Conservation (phyloP, 2,329 filamentous ascomycete species). For the Endocalyx cinctus region DNA sequence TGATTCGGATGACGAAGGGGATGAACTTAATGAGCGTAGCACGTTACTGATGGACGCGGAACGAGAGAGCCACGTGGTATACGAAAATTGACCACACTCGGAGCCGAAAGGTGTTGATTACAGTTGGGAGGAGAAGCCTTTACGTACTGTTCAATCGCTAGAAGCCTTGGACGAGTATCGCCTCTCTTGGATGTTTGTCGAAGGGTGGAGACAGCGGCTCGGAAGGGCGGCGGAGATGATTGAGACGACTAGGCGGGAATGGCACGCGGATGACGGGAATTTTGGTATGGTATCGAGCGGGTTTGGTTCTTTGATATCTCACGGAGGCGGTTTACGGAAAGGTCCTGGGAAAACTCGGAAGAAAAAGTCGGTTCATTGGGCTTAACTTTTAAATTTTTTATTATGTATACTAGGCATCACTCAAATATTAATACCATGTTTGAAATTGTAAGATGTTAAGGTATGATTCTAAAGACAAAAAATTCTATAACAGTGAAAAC, state of each 20-base stretch:
- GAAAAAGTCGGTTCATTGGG: constrained; percentile 5
- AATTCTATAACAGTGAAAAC: too few species aligned
- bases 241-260: constrained; percentile 29
- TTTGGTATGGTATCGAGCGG: too few species aligned
- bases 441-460: background rate
- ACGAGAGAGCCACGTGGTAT: constrained; percentile 8
- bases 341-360: background rate
- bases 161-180: constrained; percentile 24
- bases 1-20: constrained; percentile 18
- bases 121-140: constrained; percentile 1
- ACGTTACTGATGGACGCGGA: constrained; percentile 20
- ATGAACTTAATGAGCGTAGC: constrained; percentile 23
- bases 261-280: constrained; percentile 7
- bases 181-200: constrained; percentile 32
- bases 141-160: too few species aligned
- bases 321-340: too few species aligned
- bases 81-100: constrained; percentile 36
- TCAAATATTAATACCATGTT: too few species aligned
- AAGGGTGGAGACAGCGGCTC: constrained; percentile 33
- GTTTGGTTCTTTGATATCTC: too few species aligned
- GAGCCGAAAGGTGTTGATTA: constrained; percentile 15
- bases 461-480: background rate
- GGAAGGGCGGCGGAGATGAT: constrained; percentile 27
- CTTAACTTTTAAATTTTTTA: background rate
- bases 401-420: constrained; percentile 1